Conservation (phyloP, 345 rosid species). For the Gynandropsis gynandra region DNA sequence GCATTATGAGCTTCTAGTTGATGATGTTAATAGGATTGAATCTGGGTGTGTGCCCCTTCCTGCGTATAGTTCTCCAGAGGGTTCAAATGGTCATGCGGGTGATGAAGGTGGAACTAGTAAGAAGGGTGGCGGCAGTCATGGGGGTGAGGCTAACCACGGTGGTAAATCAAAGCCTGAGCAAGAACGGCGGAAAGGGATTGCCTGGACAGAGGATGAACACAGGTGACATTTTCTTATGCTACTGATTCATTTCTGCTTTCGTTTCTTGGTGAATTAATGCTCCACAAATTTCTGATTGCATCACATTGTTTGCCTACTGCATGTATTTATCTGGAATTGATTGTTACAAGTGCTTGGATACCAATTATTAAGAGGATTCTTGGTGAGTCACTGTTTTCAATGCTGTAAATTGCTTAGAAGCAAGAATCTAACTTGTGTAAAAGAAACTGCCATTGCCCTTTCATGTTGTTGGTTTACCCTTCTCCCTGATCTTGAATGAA, state of each 20-base stretch:
- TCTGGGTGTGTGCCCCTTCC: conserved; percentile 91
- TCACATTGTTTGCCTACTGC: no score
- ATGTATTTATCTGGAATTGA: neutral
- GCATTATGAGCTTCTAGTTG: conserved; percentile 76
- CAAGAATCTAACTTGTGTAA: neutral
- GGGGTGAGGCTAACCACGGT: conserved; percentile 59
- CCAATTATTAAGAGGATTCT: conserved; percentile 2
- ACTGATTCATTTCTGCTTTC: conserved; percentile 16
- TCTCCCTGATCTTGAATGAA: neutral
- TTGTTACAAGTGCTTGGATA: neutral
- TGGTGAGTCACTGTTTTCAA: conserved; percentile 3
- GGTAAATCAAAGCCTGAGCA: conserved; percentile 86
- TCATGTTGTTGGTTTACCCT: conserved; percentile 12
- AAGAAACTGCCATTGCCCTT: neutral
- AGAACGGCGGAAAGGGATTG: conserved; percentile 94
- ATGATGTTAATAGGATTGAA: conserved; percentile 71
- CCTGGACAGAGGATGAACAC: conserved; percentile 98
- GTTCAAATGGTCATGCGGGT: conserved; percentile 49
- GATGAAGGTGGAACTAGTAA: conserved; percentile 74
- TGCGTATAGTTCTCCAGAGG: conserved; percentile 50
- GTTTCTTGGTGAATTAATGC: conserved; percentile 9
- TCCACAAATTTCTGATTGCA: neutral
- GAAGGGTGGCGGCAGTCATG: conserved; percentile 49
- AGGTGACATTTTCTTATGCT: conserved; percentile 38
- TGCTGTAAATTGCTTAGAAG: conserved; percentile 14